These are phyloP conservation scores for Pinus taeda DNA, from an alignment of 75 land plant genomes.

Conservation along the genomic window DNA sequence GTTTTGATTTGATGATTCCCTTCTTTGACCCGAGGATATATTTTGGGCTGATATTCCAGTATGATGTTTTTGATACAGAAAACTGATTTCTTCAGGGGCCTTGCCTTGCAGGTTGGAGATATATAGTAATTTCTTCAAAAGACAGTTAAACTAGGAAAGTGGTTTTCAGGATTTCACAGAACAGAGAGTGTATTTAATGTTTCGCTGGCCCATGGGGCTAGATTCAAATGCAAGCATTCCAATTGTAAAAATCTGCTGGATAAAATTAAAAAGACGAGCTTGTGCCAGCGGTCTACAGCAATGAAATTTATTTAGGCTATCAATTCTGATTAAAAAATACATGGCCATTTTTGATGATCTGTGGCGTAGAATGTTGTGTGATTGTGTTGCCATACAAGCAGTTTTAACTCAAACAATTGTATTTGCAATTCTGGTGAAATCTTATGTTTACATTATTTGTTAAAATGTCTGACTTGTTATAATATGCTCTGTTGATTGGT, in stretches of 20 bases:
- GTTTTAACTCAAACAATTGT: too few relatives aligned
- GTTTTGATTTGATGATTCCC: conserved; percentile 5
- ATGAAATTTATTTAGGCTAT: background rate
- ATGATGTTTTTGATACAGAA: background rate
- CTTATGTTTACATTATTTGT: too few relatives aligned
- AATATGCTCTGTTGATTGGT: too few relatives aligned
- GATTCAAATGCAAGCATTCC: background rate
- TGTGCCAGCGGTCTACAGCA: background rate
- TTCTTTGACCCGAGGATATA: too few relatives aligned
- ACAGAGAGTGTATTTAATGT: background rate
- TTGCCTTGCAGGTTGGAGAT: background rate
- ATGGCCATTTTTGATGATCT: too few relatives aligned
- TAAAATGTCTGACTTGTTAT: too few relatives aligned
- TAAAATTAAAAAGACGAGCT: background rate
- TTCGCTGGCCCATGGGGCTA: background rate
- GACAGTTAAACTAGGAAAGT: background rate
- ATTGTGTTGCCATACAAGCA: too few relatives aligned
- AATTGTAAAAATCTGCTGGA: conserved; percentile 7
- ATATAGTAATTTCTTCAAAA: conserved; percentile 6
- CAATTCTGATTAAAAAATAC: too few relatives aligned
- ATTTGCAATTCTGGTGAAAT: too few relatives aligned
- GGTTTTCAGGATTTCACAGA: background rate
- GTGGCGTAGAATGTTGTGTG: too few relatives aligned
- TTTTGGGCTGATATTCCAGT: background rate
- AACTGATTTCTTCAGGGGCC: background rate